These are phyloP conservation scores for Rhodotorula sp. DNA, from an alignment of 1,284 basidiomycete species.

Conservation along the genomic window DNA sequence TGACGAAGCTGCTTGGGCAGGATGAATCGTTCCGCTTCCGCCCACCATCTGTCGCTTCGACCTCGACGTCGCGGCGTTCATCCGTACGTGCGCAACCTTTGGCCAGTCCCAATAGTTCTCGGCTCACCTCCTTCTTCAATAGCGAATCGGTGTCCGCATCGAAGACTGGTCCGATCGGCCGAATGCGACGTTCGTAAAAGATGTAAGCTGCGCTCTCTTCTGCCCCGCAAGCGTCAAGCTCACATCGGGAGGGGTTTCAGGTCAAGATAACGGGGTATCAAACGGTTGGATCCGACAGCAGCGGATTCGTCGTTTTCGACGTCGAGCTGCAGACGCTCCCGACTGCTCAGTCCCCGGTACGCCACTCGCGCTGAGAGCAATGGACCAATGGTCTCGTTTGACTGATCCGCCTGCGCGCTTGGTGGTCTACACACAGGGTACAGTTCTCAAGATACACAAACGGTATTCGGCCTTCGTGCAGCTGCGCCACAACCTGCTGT, in stretches of 20 bases:
- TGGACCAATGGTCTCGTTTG: neutral
- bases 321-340: conserved; percentile 38
- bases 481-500: conserved; percentile 57
- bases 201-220: conserved; percentile 8
- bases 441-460: conserved; percentile 64
- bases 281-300: conserved; percentile 37
- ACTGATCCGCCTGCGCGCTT: neutral
- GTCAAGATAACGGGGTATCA: conserved; percentile 36
- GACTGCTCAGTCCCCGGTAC: neutral
- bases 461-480: conserved; percentile 68
- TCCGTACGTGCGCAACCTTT: conserved; percentile 15
- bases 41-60: conserved; percentile 37
- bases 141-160: conserved; percentile 35
- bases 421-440: conserved; percentile 52
- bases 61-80: conserved; percentile 31
- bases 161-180: conserved; percentile 35
- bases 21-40: conserved; percentile 40
- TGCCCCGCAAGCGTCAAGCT: too few relatives aligned
- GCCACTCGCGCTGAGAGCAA: neutral
- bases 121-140: neutral
- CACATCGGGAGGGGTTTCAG: conserved; percentile 5
- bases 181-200: conserved; percentile 30
- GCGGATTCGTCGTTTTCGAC: conserved; percentile 44
- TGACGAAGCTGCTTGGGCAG: conserved; percentile 7
- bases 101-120: neutral